A percentile compares a stretch with the other conserved stretches of the same genome.
phyloP scores from a whole-genome alignment of 805 yeast genomes.

The Kazachstania martiniae region DNA sequence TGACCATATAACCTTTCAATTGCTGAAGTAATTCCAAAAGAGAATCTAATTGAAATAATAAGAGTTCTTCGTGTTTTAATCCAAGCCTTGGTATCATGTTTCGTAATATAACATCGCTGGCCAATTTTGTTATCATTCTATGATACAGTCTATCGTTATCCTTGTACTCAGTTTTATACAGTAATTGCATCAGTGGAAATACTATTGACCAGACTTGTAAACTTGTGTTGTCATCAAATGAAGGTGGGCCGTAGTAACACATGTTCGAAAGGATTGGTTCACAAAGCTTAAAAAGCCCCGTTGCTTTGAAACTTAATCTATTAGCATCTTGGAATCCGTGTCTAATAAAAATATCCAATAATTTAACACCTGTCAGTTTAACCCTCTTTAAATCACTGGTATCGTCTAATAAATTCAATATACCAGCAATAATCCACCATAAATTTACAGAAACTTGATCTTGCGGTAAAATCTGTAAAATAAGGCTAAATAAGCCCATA shows the following conservation, averaged over 20 bases:
- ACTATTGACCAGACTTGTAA: constrained; percentile 10
- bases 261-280: constrained; percentile 18
- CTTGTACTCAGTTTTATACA: constrained; percentile 7
- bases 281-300: constrained; percentile 19
- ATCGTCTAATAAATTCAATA: constrained; percentile 23
- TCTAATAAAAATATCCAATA: constrained; percentile 13
- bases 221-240: constrained; percentile 11
- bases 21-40: neutral
- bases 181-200: constrained; percentile 15
- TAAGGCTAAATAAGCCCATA: constrained; percentile 16
- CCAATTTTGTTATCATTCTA: constrained; percentile 5
- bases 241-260: constrained; percentile 23
- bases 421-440: constrained; percentile 28
- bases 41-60: constrained; percentile 2
- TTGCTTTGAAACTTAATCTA: constrained; percentile 12
- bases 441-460: constrained; percentile 18
- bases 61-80: constrained; percentile 12
- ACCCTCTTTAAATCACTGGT: constrained; percentile 17
- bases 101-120: constrained; percentile 18
- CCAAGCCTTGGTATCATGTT: constrained; percentile 19
- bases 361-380: constrained; percentile 17
- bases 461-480: constrained; percentile 10
- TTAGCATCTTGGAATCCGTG: constrained; percentile 6
- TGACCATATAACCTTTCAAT: constrained; percentile 6
- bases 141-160: constrained; percentile 7